phyloP scores from a whole-genome alignment of 2,329 filamentous ascomycete species.

The Arthroderma sp. region DNA sequence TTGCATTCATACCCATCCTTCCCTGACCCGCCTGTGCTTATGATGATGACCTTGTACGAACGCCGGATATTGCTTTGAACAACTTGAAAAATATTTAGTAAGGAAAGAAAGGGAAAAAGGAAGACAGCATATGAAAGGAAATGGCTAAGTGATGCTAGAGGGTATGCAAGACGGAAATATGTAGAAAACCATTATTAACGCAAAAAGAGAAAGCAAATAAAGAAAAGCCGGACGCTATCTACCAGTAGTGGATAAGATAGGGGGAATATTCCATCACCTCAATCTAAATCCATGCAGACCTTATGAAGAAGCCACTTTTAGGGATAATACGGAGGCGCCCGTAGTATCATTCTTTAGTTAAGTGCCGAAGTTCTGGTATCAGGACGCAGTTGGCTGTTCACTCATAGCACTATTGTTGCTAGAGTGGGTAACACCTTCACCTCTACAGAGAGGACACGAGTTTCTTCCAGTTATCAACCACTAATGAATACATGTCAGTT shows the following conservation, averaged over 20 bases:
- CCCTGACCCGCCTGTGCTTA: background rate
- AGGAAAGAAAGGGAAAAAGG: background rate
- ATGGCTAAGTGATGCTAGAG: background rate
- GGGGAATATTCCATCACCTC: too few species aligned
- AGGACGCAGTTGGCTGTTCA: background rate
- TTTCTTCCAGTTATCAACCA: constrained; percentile 57
- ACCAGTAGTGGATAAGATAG: too few species aligned
- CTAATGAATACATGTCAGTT: constrained; percentile 22
- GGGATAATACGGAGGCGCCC: too few species aligned
- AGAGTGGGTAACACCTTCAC: constrained; percentile 42
- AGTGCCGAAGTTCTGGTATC: too few species aligned
- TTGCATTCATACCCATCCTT: too few species aligned
- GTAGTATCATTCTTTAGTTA: too few species aligned
- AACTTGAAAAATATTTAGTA: too few species aligned
- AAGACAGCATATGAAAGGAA: background rate
- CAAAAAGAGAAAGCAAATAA: background rate
- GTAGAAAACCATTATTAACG: background rate
- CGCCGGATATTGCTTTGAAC: background rate
- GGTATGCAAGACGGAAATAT: background rate
- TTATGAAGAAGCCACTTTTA: background rate
- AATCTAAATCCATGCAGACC: background rate
- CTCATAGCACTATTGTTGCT: background rate
- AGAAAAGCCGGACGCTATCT: background rate
- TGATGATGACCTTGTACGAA: constrained; percentile 1
- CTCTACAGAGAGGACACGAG: constrained; percentile 49